Evolutionary conservation across 2,329 filamentous ascomycete genomes (phyloP), one percentile per base, ranked within the genome.

Genomic region (Cordyceps javanica): DNA sequence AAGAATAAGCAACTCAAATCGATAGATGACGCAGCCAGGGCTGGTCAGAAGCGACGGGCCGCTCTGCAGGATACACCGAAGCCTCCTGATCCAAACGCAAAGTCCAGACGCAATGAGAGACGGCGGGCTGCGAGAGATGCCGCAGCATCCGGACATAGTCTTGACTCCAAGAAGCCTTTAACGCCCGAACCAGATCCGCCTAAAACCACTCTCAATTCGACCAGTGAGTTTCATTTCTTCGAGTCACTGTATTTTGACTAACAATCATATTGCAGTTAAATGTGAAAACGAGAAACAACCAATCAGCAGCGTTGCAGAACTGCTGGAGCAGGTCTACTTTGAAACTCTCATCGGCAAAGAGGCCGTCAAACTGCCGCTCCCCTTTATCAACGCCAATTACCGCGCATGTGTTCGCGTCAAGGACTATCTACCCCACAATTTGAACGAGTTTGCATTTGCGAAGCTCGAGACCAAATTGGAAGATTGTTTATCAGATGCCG

Each of bases 371-470:
- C 39, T 82, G 1, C 62, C 63, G n/a, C 64, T 92, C 0, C 90
- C 91, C 0, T 96, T 96, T 65, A 78, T 85, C 58, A 91, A 92
- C 66, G 74, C 80, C 58, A 88, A 84, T 42, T 91, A 91, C 68
- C 82, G 84, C 48, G 76, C 83, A 23, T 77, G 80, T 34, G 86
- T 90, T 36, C 86, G 90, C n/a, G 86, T 96, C 2, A 80, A 96
- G 36, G 90, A 96, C 72, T 97, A 89, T 69, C 83, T 80, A 59
- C 93, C 93, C 0, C 72, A 77, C 2, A 77, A 78, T 1, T 73
- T 97, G 1, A 81, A 85, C 61, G 83, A 93, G 59, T 97, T 97
- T 68, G 77, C 88, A 3, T 71, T 69, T 30, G 75, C 76, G 56
- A 75, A 72, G 41, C 75, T 74, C 59, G 62, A 61, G 23, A 54